Evolutionary conservation across 106 monocot genomes (phyloP).

Genomic region (Phalaenopsis aphrodite): DNA sequence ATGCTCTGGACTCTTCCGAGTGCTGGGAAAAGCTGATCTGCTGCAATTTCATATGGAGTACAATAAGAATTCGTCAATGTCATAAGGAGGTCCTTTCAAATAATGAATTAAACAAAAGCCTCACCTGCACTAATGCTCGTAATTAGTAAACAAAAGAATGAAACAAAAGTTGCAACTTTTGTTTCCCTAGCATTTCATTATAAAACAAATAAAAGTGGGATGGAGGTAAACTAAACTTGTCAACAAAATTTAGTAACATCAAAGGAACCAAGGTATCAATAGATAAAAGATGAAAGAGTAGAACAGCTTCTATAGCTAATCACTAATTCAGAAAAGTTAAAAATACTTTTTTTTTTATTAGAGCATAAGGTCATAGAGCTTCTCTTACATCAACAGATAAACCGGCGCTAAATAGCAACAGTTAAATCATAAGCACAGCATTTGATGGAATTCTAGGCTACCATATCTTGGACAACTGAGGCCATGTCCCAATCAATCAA

Average conservation of each 20-base stretch:
- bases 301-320: neutral
- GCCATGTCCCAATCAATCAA: neutral
- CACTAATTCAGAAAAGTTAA: constrained; percentile 1
- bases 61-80: neutral
- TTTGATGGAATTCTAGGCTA: neutral
- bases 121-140: neutral
- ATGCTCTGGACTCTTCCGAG: constrained; percentile 27
- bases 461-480: neutral
- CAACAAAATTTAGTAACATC: no score
- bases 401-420: neutral
- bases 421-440: neutral
- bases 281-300: neutral
- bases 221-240: no score
- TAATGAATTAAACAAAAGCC: neutral
- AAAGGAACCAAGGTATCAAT: no score
- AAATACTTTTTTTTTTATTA: neutral
- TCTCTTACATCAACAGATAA: neutral
- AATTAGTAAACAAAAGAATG: neutral
- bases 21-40: constrained; percentile 20
- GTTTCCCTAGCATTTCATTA: neutral
- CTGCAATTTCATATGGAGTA: constrained; percentile 14
- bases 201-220: no score
- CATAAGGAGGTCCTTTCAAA: neutral
- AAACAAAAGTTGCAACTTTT: neutral
- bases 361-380: neutral